Base-by-base conservation (phyloP, 2,329 filamentous ascomycete genomes). In the Teratosphaeria gauchensis region DNA sequence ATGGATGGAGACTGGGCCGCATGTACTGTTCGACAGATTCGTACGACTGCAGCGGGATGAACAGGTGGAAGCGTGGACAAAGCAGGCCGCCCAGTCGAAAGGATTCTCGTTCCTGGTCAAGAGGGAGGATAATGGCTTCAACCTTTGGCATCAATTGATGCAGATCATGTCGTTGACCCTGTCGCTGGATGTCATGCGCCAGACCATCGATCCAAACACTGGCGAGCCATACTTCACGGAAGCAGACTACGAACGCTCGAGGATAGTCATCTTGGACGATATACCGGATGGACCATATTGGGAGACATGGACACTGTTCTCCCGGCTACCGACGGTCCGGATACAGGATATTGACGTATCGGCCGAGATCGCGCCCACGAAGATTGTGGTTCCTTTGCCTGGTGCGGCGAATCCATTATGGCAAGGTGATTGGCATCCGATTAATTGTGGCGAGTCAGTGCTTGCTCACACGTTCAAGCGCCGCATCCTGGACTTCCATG, bases 81-180 rank as follows among this genome's bases (percentile, higher is more conserved):
- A 28, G 24, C 24, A 28, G 24, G 33, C 14, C 3, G 33, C 3
- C 11, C 1, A 38, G 8, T 8, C 33, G 33, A 51, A 32, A 28
- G 56, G 54, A 8, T 35, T 55, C 24, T 53, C 32, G 19, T 42
- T 60, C 14, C 24, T 58, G 30, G 55, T 60, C 8, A 48, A 60
- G 32, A 56, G 58, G 14, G 58, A 60, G 51, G 52, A 60, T 19
- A 57, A 55, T 28, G 51, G 46, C 28, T 31, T 24, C 5, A 60
- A 60, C 32, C 31, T 60, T n/a, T 60, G 58, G 58, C 58, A 60
- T 31, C 38, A 48, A 11, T 35, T 60, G 19, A 60, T 60, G 58
- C 35, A 60, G 51, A 58, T 60, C 51, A 60, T 60, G 58, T 60
- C 58, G 16, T 33, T 60, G 32, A 58, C 56, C 12, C 5, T 60